phyloP scores from a whole-genome alignment of 495 filamentous ascomycete species.

The Neurospora sp. region DNA sequence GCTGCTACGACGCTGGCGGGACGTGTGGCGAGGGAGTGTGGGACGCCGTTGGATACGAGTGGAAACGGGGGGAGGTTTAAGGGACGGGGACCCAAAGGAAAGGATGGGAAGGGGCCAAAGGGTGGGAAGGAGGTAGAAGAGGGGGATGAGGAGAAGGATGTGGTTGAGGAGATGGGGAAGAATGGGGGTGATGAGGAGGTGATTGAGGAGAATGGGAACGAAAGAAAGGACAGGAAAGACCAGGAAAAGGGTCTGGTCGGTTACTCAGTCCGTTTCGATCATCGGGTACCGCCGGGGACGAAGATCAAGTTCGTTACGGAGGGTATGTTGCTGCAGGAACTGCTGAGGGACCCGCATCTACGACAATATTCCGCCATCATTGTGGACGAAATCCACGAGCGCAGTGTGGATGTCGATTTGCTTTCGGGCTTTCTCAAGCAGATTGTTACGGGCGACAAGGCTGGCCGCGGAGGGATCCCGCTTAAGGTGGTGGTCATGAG shows the following conservation, averaged over 20 bases:
- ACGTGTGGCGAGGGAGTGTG: conserved; percentile 84
- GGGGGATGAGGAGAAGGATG: background rate
- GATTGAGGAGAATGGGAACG: conserved; percentile 23
- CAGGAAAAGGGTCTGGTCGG: conserved; percentile 67
- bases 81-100: background rate
- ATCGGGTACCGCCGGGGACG: conserved; percentile 56
- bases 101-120: background rate
- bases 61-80: background rate
- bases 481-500: conserved; percentile 94
- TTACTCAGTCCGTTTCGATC: conserved; percentile 91
- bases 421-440: conserved; percentile 78
- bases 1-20: conserved; percentile 88
- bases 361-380: conserved; percentile 79
- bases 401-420: conserved; percentile 92
- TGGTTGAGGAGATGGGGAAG: background rate
- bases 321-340: conserved; percentile 92
- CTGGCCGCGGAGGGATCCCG: conserved; percentile 55
- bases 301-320: conserved; percentile 92
- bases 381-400: conserved; percentile 95
- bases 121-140: background rate
- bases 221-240: conserved; percentile 15
- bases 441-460: conserved; percentile 48
- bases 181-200: background rate
- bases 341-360: conserved; percentile 76
- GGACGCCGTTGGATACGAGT: conserved; percentile 50